Conservation (phyloP, 2,329 filamentous ascomycete genomes). For the Ambrosiella beaveri region DNA sequence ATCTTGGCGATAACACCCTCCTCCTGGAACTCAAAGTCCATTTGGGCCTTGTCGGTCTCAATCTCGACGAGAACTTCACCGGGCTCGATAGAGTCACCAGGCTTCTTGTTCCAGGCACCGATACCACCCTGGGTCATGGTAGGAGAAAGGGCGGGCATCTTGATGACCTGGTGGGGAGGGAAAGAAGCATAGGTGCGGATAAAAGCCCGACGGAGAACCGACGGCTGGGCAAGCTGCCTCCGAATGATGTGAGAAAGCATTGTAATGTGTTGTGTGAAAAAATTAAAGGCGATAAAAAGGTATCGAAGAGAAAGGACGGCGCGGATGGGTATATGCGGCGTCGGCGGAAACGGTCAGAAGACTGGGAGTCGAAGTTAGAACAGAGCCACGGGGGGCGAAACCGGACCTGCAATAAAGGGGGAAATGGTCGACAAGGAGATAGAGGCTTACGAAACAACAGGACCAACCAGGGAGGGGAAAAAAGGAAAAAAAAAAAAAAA, state of each 20-base stretch:
- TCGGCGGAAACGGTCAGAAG: neutral
- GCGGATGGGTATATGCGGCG: constrained; percentile 1
- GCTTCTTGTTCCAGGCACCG: constrained; percentile 94
- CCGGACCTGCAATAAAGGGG: constrained; percentile 10
- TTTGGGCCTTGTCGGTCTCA: constrained; percentile 99
- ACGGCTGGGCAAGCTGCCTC: constrained; percentile 13
- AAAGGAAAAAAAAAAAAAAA: neutral
- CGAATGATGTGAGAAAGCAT: constrained; percentile 12
- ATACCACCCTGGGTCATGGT: constrained; percentile 97
- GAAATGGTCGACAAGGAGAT: neutral
- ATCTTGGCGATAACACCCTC: constrained; percentile 92
- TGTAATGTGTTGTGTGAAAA: neutral
- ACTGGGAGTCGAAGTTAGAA: neutral
- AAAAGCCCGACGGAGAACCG: constrained; percentile 30
- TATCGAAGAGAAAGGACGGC: neutral
- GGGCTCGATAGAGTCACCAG: constrained; percentile 68
- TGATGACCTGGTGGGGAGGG: constrained; percentile 86
- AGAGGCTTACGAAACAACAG: neutral
- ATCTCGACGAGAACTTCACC: constrained; percentile 96
- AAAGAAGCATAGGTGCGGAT: constrained; percentile 62
- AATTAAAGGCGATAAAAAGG: neutral
- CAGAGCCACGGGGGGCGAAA: constrained; percentile 8
- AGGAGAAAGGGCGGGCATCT: constrained; percentile 93
- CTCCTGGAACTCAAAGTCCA: constrained; percentile 99
- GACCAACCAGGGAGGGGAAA: neutral